Conservation (phyloP, 2,329 filamentous ascomycete species). For the Pseudocercospora fijiensis region DNA sequence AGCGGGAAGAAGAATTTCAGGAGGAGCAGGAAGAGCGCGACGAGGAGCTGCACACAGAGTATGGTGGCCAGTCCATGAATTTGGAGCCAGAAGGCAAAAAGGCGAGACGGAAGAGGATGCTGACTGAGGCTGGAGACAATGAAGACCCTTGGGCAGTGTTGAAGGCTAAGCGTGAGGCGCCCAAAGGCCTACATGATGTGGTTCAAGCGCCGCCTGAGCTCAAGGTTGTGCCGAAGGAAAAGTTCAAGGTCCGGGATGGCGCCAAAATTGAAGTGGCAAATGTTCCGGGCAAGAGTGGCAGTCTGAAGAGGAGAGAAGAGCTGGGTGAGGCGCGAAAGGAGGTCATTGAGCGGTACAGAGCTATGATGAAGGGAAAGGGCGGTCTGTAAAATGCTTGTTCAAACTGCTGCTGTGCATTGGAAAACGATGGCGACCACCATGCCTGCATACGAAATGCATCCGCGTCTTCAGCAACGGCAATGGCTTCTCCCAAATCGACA, state of each 20-base stretch:
- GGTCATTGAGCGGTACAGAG: slow-evolving; percentile 72
- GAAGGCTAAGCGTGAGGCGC: slow-evolving; percentile 63
- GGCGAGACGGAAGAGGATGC: slow-evolving; percentile 45
- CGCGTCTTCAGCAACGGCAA: background rate
- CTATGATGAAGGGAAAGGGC: slow-evolving; percentile 59
- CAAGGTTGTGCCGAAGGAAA: slow-evolving; percentile 60
- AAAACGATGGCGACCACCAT: background rate
- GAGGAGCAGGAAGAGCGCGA: slow-evolving; percentile 65
- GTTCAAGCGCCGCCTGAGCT: slow-evolving; percentile 75
- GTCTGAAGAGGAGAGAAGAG: slow-evolving; percentile 70
- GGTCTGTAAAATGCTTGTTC: slow-evolving; percentile 10
- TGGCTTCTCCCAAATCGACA: background rate
- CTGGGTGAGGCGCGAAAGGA: slow-evolving; percentile 65
- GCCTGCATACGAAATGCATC: no score
- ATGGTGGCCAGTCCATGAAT: slow-evolving; percentile 63
- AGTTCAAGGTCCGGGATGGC: slow-evolving; percentile 64
- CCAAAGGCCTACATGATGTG: slow-evolving; percentile 54
- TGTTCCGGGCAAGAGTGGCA: slow-evolving; percentile 68
- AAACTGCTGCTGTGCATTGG: background rate
- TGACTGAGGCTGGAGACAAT: slow-evolving; percentile 53
- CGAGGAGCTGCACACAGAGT: slow-evolving; percentile 61
- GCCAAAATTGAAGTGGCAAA: slow-evolving; percentile 66
- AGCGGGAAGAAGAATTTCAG: slow-evolving; percentile 68
- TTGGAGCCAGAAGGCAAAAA: slow-evolving; percentile 56
- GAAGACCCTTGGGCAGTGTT: slow-evolving; percentile 77